Percentiles rank a stretch among this genome's conserved stretches.
These are phyloP conservation scores for Arthonia radiata DNA, from an alignment of 495 filamentous ascomycete species.

Conservation along the genomic window DNA sequence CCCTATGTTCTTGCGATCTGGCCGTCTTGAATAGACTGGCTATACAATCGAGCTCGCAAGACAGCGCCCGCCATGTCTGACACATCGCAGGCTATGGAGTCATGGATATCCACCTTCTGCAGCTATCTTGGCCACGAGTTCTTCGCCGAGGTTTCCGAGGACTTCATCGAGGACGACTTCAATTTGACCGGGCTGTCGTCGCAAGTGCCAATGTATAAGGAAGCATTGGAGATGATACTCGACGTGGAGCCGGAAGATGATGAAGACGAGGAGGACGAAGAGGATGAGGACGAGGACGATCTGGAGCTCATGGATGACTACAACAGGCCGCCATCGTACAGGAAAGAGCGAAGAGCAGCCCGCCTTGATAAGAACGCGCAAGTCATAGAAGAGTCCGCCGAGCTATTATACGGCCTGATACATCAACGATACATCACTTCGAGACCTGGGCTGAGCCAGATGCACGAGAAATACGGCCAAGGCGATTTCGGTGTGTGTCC, in stretches of 20 bases:
- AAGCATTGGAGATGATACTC: constrained; percentile 90
- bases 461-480: constrained; percentile 96
- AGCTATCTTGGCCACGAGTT: constrained; percentile 90
- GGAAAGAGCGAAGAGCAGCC: constrained; percentile 53
- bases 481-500: constrained; percentile 89
- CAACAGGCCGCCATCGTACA: constrained; percentile 25
- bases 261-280: constrained; percentile 54
- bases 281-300: constrained; percentile 44
- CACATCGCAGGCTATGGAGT: constrained; percentile 68
- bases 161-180: constrained; percentile 99
- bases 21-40: no score
- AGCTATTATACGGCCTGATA: constrained; percentile 92
- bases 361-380: constrained; percentile 76
- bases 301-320: constrained; percentile 59
- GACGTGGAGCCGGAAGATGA: constrained; percentile 93
- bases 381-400: constrained; percentile 86
- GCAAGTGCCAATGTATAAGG: constrained; percentile 97
- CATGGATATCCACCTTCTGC: constrained; percentile 95
- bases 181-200: constrained; percentile 87
- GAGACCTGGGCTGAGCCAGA: constrained; percentile 89
- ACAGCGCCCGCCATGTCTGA: constrained; percentile 28
- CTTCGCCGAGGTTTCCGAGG: constrained; percentile 94
- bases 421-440: constrained; percentile 97
- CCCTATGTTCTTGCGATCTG: no score
- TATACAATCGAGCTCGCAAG: no score